Evolutionary conservation across 1,139 yeast species (phyloP).

Genomic region (Hemisphaericaspora subhashii): DNA sequence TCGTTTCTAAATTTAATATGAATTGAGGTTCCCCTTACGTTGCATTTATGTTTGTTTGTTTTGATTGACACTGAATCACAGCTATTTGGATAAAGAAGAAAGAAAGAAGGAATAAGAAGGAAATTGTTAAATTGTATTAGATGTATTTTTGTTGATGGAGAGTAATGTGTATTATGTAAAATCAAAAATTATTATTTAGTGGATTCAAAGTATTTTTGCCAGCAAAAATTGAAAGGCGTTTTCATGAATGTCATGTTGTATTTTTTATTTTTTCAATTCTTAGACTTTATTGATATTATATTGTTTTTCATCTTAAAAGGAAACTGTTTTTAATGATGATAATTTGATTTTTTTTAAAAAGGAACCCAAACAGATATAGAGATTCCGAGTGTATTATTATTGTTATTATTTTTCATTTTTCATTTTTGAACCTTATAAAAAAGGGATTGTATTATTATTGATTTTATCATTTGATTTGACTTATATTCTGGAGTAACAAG

Average conservation of each 20-base stretch:
- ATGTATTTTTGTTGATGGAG: constrained; percentile 3
- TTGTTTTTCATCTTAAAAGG: too few species aligned
- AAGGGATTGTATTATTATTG: too few species aligned
- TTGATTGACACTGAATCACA: too few species aligned
- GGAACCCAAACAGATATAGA: too few species aligned
- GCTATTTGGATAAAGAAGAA: neutral
- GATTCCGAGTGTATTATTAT: too few species aligned
- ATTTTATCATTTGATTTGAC: too few species aligned
- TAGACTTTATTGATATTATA: neutral
- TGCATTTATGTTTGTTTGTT: constrained; percentile 1
- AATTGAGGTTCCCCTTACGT: neutral
- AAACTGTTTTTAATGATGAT: too few species aligned
- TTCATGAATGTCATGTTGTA: neutral
- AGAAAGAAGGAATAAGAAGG: neutral
- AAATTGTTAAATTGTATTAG: neutral
- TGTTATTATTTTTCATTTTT: too few species aligned
- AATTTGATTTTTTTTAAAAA: too few species aligned
- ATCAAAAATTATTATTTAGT: constrained; percentile 1
- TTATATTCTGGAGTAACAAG: too few species aligned
- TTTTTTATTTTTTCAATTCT: constrained; percentile 2
- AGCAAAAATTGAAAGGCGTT: too few species aligned
- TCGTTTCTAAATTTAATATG: constrained; percentile 30
- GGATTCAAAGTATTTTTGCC: constrained; percentile 1
- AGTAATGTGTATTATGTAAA: constrained; percentile 3
- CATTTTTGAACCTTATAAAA: too few species aligned